Conservation (phyloP, 192 early-diverging fungal genomes). For the Rhizophlyctis rosea region DNA sequence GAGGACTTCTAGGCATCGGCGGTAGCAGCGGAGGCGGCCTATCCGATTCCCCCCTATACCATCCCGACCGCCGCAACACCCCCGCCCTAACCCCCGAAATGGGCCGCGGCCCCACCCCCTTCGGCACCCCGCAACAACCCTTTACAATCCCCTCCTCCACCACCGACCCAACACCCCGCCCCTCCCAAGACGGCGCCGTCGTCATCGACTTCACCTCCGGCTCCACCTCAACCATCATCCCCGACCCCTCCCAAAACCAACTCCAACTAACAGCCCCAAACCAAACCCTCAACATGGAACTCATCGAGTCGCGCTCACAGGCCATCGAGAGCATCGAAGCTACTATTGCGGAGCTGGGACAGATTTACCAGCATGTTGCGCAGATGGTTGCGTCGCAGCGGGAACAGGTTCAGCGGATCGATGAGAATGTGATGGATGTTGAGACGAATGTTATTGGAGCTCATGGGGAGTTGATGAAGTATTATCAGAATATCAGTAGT, state of each 20-base stretch:
- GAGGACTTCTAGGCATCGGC: slow-evolving; percentile 10
- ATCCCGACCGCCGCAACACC: slow-evolving; percentile 43
- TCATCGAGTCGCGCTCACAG: slow-evolving; percentile 83
- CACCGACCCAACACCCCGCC: slow-evolving; percentile 16
- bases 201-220: slow-evolving; percentile 49
- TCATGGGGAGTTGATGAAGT: slow-evolving; percentile 85
- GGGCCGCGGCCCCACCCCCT: slow-evolving; percentile 14
- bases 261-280: slow-evolving; percentile 65
- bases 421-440: slow-evolving; percentile 89
- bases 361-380: slow-evolving; percentile 84
- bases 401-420: slow-evolving; percentile 86
- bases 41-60: slow-evolving; percentile 55
- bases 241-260: slow-evolving; percentile 35
- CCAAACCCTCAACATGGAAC: slow-evolving; percentile 56
- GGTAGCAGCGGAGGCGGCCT: neutral
- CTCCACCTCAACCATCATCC: neutral
- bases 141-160: neutral
- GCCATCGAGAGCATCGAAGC: slow-evolving; percentile 96
- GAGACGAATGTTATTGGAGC: slow-evolving; percentile 89
- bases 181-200: slow-evolving; percentile 12
- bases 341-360: slow-evolving; percentile 93
- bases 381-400: slow-evolving; percentile 82
- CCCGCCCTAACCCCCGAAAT: slow-evolving; percentile 9
- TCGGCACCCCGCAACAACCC: neutral
- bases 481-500: slow-evolving; percentile 85